Conservation (phyloP, 768 basidiomycete genomes). For the Butyriboletus loyo region DNA sequence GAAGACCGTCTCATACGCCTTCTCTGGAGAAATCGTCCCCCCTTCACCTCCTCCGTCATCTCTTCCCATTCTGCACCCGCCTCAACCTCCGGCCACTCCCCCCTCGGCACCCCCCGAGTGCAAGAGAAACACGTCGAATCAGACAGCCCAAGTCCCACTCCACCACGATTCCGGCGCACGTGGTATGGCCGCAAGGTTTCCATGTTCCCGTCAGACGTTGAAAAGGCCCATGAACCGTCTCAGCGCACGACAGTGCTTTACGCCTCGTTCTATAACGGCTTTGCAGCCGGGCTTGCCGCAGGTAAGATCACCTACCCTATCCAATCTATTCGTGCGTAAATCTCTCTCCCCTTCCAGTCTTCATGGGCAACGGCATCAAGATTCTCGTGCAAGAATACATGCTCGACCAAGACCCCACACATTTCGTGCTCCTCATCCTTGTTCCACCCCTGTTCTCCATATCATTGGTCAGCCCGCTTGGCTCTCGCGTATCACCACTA, state of each 20-base stretch:
- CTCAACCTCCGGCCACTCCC: constrained; percentile 40
- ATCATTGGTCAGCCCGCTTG: constrained; percentile 37
- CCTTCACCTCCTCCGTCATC: constrained; percentile 17
- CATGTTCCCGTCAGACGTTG: constrained; percentile 31
- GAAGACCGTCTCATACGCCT: constrained; percentile 57
- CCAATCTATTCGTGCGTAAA: not conserved
- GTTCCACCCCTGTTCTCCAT: constrained; percentile 44
- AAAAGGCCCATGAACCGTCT: constrained; percentile 21
- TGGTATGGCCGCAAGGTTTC: constrained; percentile 61
- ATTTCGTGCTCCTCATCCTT: constrained; percentile 41
- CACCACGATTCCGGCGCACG: constrained; percentile 40
- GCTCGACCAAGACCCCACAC: constrained; percentile 43
- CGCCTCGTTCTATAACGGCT: constrained; percentile 26
- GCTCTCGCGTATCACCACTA: not conserved
- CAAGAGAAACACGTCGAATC: constrained; percentile 15
- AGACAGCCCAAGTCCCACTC: constrained; percentile 23
- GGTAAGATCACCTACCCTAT: constrained; percentile 4
- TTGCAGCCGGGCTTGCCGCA: constrained; percentile 25
- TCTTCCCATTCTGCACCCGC: constrained; percentile 30
- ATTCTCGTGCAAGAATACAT: constrained; percentile 53
- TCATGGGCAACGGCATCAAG: constrained; percentile 62
- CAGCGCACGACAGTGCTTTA: constrained; percentile 24
- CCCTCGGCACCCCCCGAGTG: constrained; percentile 17
- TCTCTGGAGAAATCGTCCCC: constrained; percentile 45
- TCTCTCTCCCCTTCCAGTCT: constrained; percentile 38